Conservation (phyloP, 2,329 filamentous ascomycete species). For the Thermoascus crustaceus region DNA sequence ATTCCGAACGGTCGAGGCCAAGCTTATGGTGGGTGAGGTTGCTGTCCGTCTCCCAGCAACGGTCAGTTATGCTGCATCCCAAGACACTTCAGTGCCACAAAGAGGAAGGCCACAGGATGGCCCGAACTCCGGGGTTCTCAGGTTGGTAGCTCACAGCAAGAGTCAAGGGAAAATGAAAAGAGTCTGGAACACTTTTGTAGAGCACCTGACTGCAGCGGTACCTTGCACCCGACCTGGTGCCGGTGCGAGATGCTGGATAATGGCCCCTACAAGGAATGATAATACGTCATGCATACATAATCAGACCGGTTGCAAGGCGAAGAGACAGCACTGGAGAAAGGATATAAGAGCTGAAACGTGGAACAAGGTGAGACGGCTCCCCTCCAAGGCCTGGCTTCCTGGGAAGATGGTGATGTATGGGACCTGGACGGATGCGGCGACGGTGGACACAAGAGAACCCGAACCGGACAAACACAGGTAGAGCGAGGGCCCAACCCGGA, state of each 20-base stretch:
- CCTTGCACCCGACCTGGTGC: conserved; percentile 5
- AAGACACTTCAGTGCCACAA: not conserved
- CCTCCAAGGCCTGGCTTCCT: not conserved
- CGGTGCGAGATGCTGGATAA: conserved; percentile 7
- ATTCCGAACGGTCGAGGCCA: conserved; percentile 1
- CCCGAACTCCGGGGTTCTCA: not conserved
- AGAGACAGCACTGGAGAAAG: conserved; percentile 2
- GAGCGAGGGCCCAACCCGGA: too few relatives aligned
- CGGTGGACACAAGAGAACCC: too few relatives aligned
- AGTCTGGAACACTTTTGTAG: conserved; percentile 4
- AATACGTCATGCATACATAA: conserved; percentile 20
- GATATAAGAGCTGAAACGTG: conserved; percentile 2
- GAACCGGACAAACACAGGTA: too few relatives aligned
- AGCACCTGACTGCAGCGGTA: conserved; percentile 5
- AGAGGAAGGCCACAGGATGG: not conserved
- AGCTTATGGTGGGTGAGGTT: not conserved
- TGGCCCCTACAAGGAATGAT: conserved; percentile 20
- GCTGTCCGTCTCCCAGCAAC: conserved; percentile 9
- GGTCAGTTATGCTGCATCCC: conserved; percentile 12
- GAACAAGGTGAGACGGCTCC: not conserved
- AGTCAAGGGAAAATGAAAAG: not conserved
- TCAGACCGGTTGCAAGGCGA: conserved; percentile 8
- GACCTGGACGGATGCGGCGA: too few relatives aligned
- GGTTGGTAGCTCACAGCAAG: not conserved
- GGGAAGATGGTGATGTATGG: too few relatives aligned